Evolutionary conservation across 2,329 filamentous ascomycete species (phyloP).

Genomic region (Xylaria hypoxylon): DNA sequence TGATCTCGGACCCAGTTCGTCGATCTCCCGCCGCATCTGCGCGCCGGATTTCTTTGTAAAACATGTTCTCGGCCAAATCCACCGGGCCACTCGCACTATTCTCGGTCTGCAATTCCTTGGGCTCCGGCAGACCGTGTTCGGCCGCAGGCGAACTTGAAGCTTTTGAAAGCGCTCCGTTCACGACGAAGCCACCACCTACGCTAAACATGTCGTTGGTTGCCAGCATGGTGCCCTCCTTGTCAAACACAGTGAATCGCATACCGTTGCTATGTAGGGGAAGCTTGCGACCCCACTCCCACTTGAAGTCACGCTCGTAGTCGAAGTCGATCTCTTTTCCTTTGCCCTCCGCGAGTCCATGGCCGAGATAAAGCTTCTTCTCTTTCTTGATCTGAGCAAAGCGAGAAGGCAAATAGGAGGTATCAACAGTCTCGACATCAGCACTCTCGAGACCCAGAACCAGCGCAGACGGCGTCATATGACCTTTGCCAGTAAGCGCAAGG

Average conservation of each 20-base stretch:
- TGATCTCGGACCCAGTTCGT: constrained; percentile 58
- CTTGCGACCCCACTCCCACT: constrained; percentile 64
- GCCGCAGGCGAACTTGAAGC: constrained; percentile 47
- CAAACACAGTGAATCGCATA: constrained; percentile 64
- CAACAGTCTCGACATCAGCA: constrained; percentile 62
- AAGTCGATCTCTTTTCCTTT: constrained; percentile 61
- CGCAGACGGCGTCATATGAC: constrained; percentile 64
- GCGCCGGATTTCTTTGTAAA: constrained; percentile 63
- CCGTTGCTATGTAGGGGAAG: constrained; percentile 65
- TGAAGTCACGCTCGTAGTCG: constrained; percentile 61
- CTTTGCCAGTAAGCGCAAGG: constrained; percentile 63
- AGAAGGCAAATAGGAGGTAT: constrained; percentile 60
- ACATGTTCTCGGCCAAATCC: constrained; percentile 64
- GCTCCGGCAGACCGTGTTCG: constrained; percentile 35
- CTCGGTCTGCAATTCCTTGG: constrained; percentile 44
- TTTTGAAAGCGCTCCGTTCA: constrained; percentile 62
- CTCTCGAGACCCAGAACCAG: constrained; percentile 62
- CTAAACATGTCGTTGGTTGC: constrained; percentile 65
- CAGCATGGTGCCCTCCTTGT: constrained; percentile 59
- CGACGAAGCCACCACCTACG: constrained; percentile 64
- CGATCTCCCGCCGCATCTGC: constrained; percentile 60
- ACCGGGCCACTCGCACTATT: constrained; percentile 53
- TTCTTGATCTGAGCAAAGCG: constrained; percentile 61
- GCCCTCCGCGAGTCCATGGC: constrained; percentile 54
- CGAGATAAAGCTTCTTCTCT: constrained; percentile 58